A percentile compares a stretch with the other conserved stretches of the same genome.
phyloP scores from a whole-genome alignment of 345 rosid genomes.

The Jatropha curcas region DNA sequence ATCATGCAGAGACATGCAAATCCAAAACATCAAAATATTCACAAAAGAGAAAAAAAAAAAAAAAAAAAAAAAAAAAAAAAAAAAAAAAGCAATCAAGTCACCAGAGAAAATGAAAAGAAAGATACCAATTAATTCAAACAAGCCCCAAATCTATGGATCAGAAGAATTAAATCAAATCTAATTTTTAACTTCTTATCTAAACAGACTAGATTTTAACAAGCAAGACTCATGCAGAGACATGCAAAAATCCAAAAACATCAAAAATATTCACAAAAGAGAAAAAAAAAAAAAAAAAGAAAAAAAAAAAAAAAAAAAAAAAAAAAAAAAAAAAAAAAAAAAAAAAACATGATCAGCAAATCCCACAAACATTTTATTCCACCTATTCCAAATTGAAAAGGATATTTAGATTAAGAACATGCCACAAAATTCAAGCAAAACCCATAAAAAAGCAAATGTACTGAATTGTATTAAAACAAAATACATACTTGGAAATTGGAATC shows the following conservation, averaged over 20 bases:
- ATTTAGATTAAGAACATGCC: neutral
- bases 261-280: neutral
- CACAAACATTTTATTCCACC: neutral
- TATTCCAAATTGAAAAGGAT: neutral
- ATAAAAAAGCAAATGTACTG: neutral
- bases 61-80: neutral
- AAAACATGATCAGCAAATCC: slow-evolving; percentile 21
- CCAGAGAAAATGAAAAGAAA: neutral
- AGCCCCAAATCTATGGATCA: no score
- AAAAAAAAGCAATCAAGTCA: neutral
- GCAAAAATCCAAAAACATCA: slow-evolving; percentile 10
- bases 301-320: no score
- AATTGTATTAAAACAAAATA: neutral
- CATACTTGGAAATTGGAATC: slow-evolving; percentile 23
- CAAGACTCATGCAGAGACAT: slow-evolving; percentile 13
- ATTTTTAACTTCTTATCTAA: neutral
- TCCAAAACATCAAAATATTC: slow-evolving; percentile 5
- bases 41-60: neutral
- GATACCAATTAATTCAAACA: slow-evolving; percentile 1
- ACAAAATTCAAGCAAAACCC: neutral
- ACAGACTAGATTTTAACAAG: neutral
- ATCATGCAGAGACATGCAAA: slow-evolving; percentile 16
- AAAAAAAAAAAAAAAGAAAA: no score
- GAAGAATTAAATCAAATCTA: neutral
- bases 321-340: neutral